Conservation (phyloP, 148 eudicot genomes). For the Vaccinium vitisidaea region DNA sequence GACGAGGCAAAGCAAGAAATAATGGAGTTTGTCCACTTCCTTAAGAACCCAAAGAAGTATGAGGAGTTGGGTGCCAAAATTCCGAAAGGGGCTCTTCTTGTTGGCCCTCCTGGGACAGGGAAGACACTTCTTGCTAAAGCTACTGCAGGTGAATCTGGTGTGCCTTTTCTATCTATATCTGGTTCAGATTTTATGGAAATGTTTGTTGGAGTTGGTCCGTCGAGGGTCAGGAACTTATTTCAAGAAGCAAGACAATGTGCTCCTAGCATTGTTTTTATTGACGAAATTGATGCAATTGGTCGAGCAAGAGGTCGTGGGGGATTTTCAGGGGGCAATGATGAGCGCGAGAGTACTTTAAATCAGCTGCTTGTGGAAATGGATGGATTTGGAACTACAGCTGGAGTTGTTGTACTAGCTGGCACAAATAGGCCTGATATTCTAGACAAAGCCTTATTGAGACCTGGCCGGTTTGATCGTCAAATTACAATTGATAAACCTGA, state of each 20-base stretch:
- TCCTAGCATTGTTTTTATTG: conserved; percentile 70
- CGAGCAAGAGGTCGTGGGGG: conserved; percentile 66
- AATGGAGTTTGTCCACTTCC: conserved; percentile 64
- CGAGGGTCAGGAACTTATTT: conserved; percentile 63
- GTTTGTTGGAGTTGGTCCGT: conserved; percentile 76
- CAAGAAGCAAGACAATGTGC: conserved; percentile 65
- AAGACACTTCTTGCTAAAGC: conserved; percentile 75
- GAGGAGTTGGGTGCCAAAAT: conserved; percentile 69
- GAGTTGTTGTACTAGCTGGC: conserved; percentile 68
- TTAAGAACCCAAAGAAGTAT: conserved; percentile 59
- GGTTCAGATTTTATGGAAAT: conserved; percentile 77
- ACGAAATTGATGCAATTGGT: conserved; percentile 79
- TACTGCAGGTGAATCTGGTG: conserved; percentile 69
- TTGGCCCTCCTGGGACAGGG: conserved; percentile 82
- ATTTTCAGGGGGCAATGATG: conserved; percentile 52
- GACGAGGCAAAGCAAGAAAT: conserved; percentile 75
- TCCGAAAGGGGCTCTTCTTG: conserved; percentile 69
- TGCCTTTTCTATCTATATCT: conserved; percentile 63
- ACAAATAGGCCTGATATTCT: conserved; percentile 66
- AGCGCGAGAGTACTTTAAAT: conserved; percentile 65
- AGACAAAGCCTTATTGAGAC: conserved; percentile 66
- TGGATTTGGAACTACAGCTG: conserved; percentile 67
- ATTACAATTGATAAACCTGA: conserved; percentile 66
- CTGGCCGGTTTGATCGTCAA: conserved; percentile 77
- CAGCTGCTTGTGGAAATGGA: conserved; percentile 78